Base-by-base conservation (phyloP, 2,329 filamentous ascomycete species). In the Nectriaceae sp. region DNA sequence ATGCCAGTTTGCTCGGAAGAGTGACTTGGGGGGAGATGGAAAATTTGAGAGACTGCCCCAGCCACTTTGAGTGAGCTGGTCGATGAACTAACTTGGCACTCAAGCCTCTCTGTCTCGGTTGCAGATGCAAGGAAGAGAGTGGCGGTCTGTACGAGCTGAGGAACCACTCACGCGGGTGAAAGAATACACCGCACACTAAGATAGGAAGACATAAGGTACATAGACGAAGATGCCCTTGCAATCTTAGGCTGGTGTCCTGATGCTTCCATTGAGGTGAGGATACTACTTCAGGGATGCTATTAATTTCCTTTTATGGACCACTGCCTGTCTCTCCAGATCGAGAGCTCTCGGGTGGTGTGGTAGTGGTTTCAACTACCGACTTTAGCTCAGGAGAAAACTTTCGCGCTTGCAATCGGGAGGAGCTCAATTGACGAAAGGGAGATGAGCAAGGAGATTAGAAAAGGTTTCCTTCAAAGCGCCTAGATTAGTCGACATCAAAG, bases 61-160 rank as follows among this genome's bases (percentile, higher is more conserved):
- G 50, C 50, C 50, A 52, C 50, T 40, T 10, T 31, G 20, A 3
- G 16, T 46, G 50, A 40, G 46, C 39, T 45, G 22, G 24, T 22
- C 26, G 35, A 18, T 11, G 18, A 22, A 18, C 24, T 15, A 21
- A 19, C 19, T 20, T 38, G 15, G 33, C 20, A 8, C 18, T 13
- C 37, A 39, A 39, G 37, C 37, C 37, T 10, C 33, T 15, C 11
- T 39, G 37, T 39, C 37, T 39, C 37, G 37, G 19, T 39, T 21
- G 37, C 5, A 21, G 19, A 5, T 39, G 37, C 37, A 39, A 39
- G 37, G 37, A 11, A 18, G n/a, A n/a, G 37, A 21, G 37, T 39
- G 37, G 45, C 45, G 45, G 42, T 39, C 39, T 26, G 31, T 39
- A 18, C 4, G 37, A 39, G 37, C 33, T 37, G 33, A 37, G 33